Evolutionary conservation across 140 eudicot species (phyloP), one percentile per base, ranked within the genome.

Genomic region (Anethum foeniculum): DNA sequence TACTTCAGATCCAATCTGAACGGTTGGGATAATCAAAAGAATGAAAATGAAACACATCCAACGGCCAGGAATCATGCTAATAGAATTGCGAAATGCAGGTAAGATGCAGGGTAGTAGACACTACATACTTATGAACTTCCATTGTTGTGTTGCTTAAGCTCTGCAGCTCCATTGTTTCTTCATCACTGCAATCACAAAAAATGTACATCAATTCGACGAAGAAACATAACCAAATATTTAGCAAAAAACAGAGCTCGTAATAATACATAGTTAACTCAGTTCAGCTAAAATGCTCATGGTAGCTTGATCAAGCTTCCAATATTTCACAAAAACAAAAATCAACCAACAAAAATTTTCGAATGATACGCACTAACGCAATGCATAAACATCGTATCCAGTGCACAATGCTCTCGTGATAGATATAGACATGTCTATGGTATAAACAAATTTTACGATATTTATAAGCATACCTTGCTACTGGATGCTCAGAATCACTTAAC

Each of bases 131-230:
- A 9, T 87, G 82, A 7, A 49, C 58, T 79, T 80, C 91, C 91
- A 91, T 87, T 89, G 94, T 84, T 69, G 93, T 82, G 89, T 90
- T 86, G 71, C 84, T 87, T 6, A 83, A 82, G 86, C 91, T 89
- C 79, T 82, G 81, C 73, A 89, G 64, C 88, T 87, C 86, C 41
- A 19, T 79, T 19, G 69, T 68, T 77, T 86, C 90, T 76, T 85
- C 91, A 56, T 44, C 71, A 15, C 96, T 92, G 87, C n/a, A 79
- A 82, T 52, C 75, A 67, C 25, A 80, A 15, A 38, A 5, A 79
- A 62, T 27, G 28, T 39, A 34, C 15, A 10, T 30, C 25, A 38
- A 36, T 56, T 18, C 18, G 19, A 62, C 71, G 18, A 62, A 34
- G 38, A 34, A 34, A 11, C 0, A 25, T 15, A 7, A 73, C 21